Evolutionary conservation across 2,329 filamentous ascomycete species (phyloP).

Genomic region (Mollisia scopiformis): DNA sequence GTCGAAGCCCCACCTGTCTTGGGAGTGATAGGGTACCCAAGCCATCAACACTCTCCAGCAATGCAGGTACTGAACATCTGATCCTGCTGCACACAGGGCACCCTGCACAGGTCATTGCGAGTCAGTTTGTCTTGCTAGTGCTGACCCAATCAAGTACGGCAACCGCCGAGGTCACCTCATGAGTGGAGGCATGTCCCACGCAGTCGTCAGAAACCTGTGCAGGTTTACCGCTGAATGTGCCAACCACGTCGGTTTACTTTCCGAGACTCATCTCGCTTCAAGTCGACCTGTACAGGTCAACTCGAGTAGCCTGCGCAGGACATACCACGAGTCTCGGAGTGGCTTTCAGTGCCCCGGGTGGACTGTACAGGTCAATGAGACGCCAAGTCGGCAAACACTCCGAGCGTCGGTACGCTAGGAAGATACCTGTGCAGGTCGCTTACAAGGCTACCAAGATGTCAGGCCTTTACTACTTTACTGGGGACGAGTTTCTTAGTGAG

Average conservation of each 20-base stretch:
- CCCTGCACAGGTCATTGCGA: background rate
- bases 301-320: background rate
- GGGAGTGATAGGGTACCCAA: background rate
- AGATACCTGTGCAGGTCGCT: background rate
- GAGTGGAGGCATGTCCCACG: background rate
- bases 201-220: background rate
- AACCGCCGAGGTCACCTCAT: background rate
- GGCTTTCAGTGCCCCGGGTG: background rate
- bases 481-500: background rate
- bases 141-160: background rate
- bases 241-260: background rate
- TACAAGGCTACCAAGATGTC: background rate
- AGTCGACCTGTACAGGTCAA: background rate
- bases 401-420: background rate
- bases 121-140: background rate
- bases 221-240: background rate
- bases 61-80: background rate
- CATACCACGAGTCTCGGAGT: background rate
- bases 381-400: background rate
- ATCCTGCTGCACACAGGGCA: constrained; percentile 6
- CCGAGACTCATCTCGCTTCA: background rate
- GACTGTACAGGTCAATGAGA: background rate
- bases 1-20: background rate
- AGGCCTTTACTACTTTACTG: background rate
- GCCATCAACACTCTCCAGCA: background rate